Conservation (phyloP, 2,329 filamentous ascomycete species). For the Colletotrichum sp. region DNA sequence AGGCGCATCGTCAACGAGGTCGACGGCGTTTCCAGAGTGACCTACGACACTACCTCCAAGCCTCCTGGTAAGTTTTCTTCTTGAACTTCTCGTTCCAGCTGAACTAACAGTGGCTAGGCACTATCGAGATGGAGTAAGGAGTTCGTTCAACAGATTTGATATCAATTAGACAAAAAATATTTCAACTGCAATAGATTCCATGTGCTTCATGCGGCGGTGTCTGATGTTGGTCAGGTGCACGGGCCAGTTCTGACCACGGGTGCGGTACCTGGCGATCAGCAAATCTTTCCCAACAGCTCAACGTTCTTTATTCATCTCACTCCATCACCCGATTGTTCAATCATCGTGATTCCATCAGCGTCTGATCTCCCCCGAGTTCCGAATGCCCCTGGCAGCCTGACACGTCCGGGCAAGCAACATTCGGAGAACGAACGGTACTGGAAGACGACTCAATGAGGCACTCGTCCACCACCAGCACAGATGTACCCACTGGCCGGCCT, state of each 20-base stretch:
- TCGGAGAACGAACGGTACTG: neutral
- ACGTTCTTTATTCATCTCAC: neutral
- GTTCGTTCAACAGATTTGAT: neutral
- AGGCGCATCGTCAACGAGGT: constrained; percentile 72
- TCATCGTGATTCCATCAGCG: neutral
- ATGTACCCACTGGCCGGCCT: neutral
- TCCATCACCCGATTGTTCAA: neutral
- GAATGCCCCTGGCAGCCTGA: neutral
- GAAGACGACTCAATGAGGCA: neutral
- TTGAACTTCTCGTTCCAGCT: neutral
- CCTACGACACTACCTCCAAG: constrained; percentile 48
- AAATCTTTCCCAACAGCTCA: neutral
- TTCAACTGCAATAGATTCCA: neutral
- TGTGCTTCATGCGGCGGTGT: neutral
- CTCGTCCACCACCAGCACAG: neutral
- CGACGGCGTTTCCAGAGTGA: constrained; percentile 72
- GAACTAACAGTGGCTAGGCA: neutral
- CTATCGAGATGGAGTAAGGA: neutral
- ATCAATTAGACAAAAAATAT: neutral
- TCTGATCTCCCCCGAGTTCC: neutral
- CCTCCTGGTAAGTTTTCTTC: constrained; percentile 4
- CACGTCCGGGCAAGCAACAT: neutral
- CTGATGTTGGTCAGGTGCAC: neutral
- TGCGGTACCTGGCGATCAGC: neutral
- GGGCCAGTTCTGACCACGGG: neutral